Base-by-base conservation (phyloP, 2,329 filamentous ascomycete species). In the Colletotrichum sp. region DNA sequence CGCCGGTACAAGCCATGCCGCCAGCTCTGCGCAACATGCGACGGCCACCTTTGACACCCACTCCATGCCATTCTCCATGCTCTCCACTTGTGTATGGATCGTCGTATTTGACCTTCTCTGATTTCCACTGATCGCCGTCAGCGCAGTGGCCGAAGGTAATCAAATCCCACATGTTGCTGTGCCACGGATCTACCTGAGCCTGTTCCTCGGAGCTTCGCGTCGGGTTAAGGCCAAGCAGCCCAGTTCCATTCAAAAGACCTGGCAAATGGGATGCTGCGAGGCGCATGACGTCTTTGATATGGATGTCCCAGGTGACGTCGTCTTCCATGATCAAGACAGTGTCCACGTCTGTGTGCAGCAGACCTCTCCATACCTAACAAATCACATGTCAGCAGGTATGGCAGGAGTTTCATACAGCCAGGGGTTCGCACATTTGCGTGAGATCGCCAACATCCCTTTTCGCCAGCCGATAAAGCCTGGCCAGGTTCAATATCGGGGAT, bases 281-380 rank as follows among this genome's bases (percentile, higher is more conserved):
- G 15, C 70, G 70, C 78, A 81, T 81, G 72, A 80, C 79, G 15
- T 76, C 72, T 6, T 79, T 79, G 18, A 82, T 39, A 59, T 82
- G 78, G 61, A 81, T 36, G 48, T 82, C 81, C 81, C 80, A 82
- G 7, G 77, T 78, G 21, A 81, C 80, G 69, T 82, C 81, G 32
- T 80, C 80, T 55, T 83, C 82, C 26, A 83, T 70, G 60, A 82
- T 77, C 24, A 83, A 69, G 48, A 80, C 73, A 7, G 80, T 76
- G n/a, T 78, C 71, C 24, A 74, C 55, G 43, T 77, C 78, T 28
- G 75, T 68, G 15, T 78, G 73, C 24, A 82, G 77, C 73, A 80
- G 79, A 16, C 80, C 74, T 28, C 74, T 72, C 81, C 81, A 83
- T 32, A 82, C 78, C 80, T 82, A 57, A 18, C 64, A 34, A 18